A percentile compares a stretch with the other conserved stretches of the same genome.
Conservation (phyloP, 257 asterid genomes). For the Parsonsia alboflavescens region DNA sequence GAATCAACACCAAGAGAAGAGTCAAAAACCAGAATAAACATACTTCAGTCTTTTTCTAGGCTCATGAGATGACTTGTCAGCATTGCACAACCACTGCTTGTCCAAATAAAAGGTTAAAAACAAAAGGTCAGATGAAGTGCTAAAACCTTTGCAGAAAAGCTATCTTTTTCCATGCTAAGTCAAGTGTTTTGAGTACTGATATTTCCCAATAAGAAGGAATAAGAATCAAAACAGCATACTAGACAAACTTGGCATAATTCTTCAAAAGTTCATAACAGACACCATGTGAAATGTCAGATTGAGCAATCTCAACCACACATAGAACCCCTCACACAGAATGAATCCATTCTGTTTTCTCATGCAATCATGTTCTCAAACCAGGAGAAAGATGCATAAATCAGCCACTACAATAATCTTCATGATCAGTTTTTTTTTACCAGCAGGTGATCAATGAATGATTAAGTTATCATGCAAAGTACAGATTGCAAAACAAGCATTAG, state of each 20-base stretch:
- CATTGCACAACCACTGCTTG: constrained; percentile 95
- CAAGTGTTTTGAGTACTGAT: too few relatives aligned
- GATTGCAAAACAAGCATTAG: neutral
- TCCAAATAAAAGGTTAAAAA: constrained; percentile 18
- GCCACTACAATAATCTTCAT: neutral
- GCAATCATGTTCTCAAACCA: neutral
- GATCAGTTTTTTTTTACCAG: neutral
- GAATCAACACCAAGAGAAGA: neutral
- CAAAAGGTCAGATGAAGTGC: neutral
- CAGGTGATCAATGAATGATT: neutral
- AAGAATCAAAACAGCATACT: neutral
- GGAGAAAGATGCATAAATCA: neutral
- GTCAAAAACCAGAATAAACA: constrained; percentile 21
- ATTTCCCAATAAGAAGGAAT: too few relatives aligned
- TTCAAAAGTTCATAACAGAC: neutral
- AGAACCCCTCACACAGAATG: neutral
- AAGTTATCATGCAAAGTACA: neutral
- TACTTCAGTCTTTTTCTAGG: constrained; percentile 94
- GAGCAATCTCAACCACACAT: neutral
- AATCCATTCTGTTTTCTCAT: neutral
- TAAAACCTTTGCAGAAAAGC: neutral
- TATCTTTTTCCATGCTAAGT: neutral
- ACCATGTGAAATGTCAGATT: neutral
- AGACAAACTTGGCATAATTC: neutral
- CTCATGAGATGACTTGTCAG: constrained; percentile 92